Percentiles rank a stretch among this genome's conserved stretches.
phyloP scores from a whole-genome alignment of 257 asterid species.

The Nicotiana undulata region DNA sequence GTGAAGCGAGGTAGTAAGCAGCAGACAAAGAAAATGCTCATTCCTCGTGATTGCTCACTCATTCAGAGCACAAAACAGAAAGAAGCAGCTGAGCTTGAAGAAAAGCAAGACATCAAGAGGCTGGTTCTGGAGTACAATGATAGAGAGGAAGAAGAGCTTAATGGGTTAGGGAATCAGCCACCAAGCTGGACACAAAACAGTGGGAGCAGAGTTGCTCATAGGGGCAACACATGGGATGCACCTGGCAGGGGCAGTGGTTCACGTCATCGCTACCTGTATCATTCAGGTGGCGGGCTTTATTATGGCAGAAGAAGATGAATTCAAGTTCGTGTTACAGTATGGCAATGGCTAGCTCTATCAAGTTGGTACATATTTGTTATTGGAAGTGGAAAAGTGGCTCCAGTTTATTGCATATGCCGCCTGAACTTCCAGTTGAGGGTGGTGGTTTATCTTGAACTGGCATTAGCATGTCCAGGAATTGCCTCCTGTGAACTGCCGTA shows the following conservation, averaged over 20 bases:
- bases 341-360: background rate
- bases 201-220: slow-evolving; percentile 53
- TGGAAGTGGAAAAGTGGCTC: background rate
- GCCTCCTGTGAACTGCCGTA: background rate
- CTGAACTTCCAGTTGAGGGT: background rate
- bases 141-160: slow-evolving; percentile 92
- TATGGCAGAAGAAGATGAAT: slow-evolving; percentile 67
- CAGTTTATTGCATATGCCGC: background rate
- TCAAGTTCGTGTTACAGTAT: background rate
- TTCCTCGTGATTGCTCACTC: slow-evolving; percentile 86
- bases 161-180: slow-evolving; percentile 53
- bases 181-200: slow-evolving; percentile 48
- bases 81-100: slow-evolving; percentile 99
- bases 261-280: slow-evolving; percentile 58
- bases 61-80: slow-evolving; percentile 93
- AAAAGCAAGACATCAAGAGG: slow-evolving; percentile 91
- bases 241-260: slow-evolving; percentile 55
- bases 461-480: background rate
- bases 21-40: slow-evolving; percentile 80
- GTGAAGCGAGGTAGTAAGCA: slow-evolving; percentile 96
- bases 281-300: slow-evolving; percentile 78
- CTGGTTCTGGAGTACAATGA: slow-evolving; percentile 89
- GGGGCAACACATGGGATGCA: slow-evolving; percentile 70
- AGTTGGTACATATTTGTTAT: background rate
- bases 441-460: slow-evolving; percentile 3